Percentiles rank a stretch among this genome's conserved stretches.
These are phyloP conservation scores for Aplosporella prunicola DNA, from an alignment of 2,329 filamentous ascomycete species.

Conservation along the genomic window DNA sequence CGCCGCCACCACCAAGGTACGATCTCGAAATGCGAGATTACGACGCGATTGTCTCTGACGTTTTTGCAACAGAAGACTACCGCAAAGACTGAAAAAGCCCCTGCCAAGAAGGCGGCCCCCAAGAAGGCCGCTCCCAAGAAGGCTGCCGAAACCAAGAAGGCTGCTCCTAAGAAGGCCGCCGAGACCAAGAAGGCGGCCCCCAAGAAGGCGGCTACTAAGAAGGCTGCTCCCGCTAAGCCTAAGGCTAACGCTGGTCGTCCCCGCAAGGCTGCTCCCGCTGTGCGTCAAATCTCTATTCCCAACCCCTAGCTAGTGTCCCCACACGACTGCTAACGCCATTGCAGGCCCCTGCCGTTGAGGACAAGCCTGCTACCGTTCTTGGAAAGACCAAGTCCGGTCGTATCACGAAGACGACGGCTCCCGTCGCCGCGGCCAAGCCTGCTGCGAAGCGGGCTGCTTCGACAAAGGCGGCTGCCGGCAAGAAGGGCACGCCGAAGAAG, in stretches of 20 bases:
- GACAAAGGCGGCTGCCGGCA: conserved; percentile 33
- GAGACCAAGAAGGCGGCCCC: conserved; percentile 25
- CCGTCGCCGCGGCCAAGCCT: conserved; percentile 28
- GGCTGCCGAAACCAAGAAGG: conserved; percentile 25
- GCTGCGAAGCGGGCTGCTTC: conserved; percentile 19
- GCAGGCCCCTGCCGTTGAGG: conserved; percentile 52
- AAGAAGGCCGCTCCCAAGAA: conserved; percentile 31
- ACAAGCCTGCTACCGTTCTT: conserved; percentile 57
- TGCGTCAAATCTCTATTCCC: neutral
- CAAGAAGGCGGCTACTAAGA: conserved; percentile 26
- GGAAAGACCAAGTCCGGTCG: conserved; percentile 81
- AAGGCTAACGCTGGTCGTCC: conserved; percentile 40
- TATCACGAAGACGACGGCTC: conserved; percentile 60
- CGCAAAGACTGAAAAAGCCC: neutral
- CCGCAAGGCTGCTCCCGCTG: conserved; percentile 30
- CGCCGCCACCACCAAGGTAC: conserved; percentile 12
- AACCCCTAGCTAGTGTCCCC: too few species aligned
- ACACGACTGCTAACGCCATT: conserved; percentile 24
- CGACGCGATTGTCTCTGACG: neutral
- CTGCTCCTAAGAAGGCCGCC: conserved; percentile 37
- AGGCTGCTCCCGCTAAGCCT: conserved; percentile 24
- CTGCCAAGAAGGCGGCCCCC: conserved; percentile 21
- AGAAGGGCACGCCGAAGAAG: conserved; percentile 35
- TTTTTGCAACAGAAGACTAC: conserved; percentile 1
- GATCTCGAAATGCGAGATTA: too few species aligned